Base-by-base conservation (phyloP, 2,329 filamentous ascomycete genomes). In the Alternaria alternata region DNA sequence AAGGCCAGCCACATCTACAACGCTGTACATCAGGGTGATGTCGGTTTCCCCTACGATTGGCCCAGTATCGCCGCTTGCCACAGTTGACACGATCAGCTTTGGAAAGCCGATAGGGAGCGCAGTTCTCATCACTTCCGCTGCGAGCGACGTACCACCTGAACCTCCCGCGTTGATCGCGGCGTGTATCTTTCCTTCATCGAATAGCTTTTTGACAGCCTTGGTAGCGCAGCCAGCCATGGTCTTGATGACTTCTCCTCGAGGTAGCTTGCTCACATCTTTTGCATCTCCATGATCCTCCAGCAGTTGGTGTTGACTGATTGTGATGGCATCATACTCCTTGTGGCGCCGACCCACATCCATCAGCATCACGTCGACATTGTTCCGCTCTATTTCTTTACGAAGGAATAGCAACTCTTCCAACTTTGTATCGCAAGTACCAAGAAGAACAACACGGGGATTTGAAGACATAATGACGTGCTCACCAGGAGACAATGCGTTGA, bases 31-130 rank as follows among this genome's bases (percentile, higher is more conserved):
- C 78, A 92, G 83, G 0, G 85, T 86, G 47, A 91, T 88, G 63
- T 92, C 90, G 0, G 85, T 86, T 73, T 91, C 89, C 41, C 86
- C 88, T 1, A 92, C 81, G n/a, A 90, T 85, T 0, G 85, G 84
- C 0, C 83, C 83, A 1, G 87, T 87, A 63, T 92, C 87, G 3
- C 89, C 88, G 32, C 86, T 89, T 0, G 89, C 89, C 66, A 91
- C 86, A 0, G 90, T 92, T 22, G 87, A 89, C 3, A 91, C 86
- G 53, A 92, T 88, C 44, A 92, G 66, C 69, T 92, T 92, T 0
- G 90, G 89, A 51, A 92, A 85, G 0, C 88, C 88, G 12, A 91
- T 81, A 0, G 89, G 89, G 0, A 89, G 72, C 0, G 81, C 83
- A 2, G 83, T 77, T 14, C 87, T 81, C 88, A 92, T 91, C 0